Percentiles rank a stretch among this genome's conserved stretches.
phyloP scores from a whole-genome alignment of 257 asterid genomes.

The Solanum arcanum region DNA sequence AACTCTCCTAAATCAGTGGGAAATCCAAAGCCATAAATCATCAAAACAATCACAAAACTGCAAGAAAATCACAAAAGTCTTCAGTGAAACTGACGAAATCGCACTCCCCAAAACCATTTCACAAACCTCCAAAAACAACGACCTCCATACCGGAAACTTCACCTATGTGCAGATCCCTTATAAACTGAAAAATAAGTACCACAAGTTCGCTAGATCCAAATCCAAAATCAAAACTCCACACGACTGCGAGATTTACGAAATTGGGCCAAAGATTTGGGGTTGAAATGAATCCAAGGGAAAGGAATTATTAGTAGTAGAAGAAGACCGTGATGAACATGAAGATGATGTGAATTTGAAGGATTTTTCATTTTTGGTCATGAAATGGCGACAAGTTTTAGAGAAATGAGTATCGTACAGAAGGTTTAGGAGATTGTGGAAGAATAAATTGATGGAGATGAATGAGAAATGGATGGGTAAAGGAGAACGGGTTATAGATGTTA shows the following conservation, averaged over 20 bases:
- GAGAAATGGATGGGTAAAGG: constrained; percentile 3
- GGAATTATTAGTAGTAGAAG: not conserved
- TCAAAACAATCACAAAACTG: not conserved
- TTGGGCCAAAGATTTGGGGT: constrained; percentile 10
- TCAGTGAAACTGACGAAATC: constrained; percentile 1
- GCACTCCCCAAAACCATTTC: not conserved
- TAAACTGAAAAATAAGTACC: constrained; percentile 9
- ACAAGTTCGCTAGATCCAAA: constrained; percentile 3
- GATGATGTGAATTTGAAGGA: constrained; percentile 1
- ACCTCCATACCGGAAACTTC: not conserved
- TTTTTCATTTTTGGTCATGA: not conserved
- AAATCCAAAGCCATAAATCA: not conserved
- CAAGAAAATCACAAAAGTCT: not conserved
- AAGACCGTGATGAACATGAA: not conserved
- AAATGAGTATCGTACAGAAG: not conserved
- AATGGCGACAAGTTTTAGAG: not conserved
- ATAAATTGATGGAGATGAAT: not conserved
- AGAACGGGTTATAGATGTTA: too few relatives aligned
- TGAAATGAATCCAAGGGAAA: not conserved
- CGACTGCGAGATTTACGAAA: not conserved
- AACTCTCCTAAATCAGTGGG: not conserved
- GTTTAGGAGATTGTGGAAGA: not conserved
- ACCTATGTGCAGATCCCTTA: not conserved
- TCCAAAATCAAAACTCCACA: constrained; percentile 7
- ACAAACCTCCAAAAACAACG: not conserved